These are phyloP conservation scores for Trichosporon sp. DNA, from an alignment of 1,284 basidiomycete species.

Conservation along the genomic window DNA sequence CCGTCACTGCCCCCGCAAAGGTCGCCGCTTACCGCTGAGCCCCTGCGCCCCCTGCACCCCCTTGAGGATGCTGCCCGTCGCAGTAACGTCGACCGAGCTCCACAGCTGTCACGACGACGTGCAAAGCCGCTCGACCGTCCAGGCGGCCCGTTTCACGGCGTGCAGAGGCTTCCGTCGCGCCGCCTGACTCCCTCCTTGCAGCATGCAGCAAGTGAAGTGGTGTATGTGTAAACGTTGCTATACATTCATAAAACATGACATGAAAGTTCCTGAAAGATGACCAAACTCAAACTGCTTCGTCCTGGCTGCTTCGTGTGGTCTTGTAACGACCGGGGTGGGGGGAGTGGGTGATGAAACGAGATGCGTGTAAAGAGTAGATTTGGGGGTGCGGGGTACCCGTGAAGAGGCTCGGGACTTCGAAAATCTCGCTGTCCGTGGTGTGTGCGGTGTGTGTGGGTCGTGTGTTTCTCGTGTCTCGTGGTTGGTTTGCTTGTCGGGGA, in stretches of 20 bases:
- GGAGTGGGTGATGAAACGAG: not conserved
- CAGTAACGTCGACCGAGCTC: not conserved
- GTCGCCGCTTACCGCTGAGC: not conserved
- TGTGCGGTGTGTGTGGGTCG: not conserved
- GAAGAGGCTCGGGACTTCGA: not conserved
- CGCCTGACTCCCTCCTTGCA: not conserved
- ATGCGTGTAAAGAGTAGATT: not conserved
- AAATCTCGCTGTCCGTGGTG: not conserved
- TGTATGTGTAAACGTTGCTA: not conserved
- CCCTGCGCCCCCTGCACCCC: not conserved
- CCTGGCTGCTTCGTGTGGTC: not conserved
- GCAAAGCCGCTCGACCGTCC: too few species aligned
- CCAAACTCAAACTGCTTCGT: not conserved
- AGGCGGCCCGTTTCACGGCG: too few species aligned
- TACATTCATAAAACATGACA: not conserved
- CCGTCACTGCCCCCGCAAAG: not conserved
- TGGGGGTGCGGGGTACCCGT: not conserved
- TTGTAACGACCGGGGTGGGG: not conserved
- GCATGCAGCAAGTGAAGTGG: too few species aligned
- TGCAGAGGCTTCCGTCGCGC: too few species aligned
- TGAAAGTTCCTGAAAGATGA: conserved; percentile 4
- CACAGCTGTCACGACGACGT: not conserved
- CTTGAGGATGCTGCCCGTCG: not conserved
- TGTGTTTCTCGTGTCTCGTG: not conserved
- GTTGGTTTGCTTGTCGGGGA: not conserved